Percentiles rank a stretch among this genome's conserved stretches.
Evolutionary conservation across 2,329 filamentous ascomycete genomes (phyloP).

Genomic region (Fusarium oligoseptatum): DNA sequence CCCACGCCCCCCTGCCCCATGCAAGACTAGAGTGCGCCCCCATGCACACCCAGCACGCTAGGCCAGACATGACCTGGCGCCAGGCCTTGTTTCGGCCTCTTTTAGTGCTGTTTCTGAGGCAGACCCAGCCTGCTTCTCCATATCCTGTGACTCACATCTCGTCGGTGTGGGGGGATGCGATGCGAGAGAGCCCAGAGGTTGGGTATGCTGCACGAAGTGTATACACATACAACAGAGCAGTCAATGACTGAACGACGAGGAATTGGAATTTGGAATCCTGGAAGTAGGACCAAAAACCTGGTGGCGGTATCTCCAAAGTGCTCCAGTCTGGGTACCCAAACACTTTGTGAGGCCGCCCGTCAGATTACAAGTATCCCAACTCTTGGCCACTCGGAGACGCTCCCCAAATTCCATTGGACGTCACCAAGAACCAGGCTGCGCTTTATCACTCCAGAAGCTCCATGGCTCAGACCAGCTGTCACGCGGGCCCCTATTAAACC

Average conservation of each 20-base stretch:
- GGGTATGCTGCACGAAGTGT: conserved; percentile 16
- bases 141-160: conserved; percentile 47
- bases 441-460: conserved; percentile 6
- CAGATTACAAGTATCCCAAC: conserved; percentile 5
- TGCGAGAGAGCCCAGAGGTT: conserved; percentile 13
- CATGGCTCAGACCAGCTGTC: conserved; percentile 7
- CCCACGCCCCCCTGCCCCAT: conserved; percentile 16
- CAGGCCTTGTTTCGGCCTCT: conserved; percentile 43
- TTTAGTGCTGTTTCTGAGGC: conserved; percentile 34
- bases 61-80: conserved; percentile 30
- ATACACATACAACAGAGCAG: conserved; percentile 1
- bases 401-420: conserved; percentile 7
- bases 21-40: conserved; percentile 19
- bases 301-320: not conserved
- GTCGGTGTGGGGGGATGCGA: conserved; percentile 33
- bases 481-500: not conserved
- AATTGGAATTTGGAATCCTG: conserved; percentile 3
- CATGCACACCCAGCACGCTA: conserved; percentile 35
- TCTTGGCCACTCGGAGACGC: conserved; percentile 6
- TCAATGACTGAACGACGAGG: conserved; percentile 1
- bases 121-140: conserved; percentile 40
- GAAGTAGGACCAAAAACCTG: not conserved
- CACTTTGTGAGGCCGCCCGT: conserved; percentile 24
- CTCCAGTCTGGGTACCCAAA: not conserved
- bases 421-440: conserved; percentile 4